Base-by-base conservation (phyloP, 345 rosid genomes). In the Combretum micranthum region DNA sequence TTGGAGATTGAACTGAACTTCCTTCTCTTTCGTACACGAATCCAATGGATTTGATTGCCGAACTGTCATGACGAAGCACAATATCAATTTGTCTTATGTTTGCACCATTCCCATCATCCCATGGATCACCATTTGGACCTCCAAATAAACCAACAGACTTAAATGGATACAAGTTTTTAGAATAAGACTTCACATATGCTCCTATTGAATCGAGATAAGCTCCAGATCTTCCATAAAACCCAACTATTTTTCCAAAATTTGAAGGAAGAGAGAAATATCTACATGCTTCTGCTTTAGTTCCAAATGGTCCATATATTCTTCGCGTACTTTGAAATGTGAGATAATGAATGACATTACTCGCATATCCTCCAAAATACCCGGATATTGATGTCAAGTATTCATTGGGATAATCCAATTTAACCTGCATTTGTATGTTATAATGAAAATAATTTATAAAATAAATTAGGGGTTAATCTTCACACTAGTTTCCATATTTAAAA, bases 321-420 rank as follows among this genome's bases (percentile, higher is more conserved):
- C 4, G 12, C 12, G 50, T 60, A 13, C 21, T 59, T 3, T 12
- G 12, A 15, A 59, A 10, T 3, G 53, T 11, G 43, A 58, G 12
- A 20, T 42, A 46, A 51, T 47, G 62, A 44, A 58, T 23, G 13
- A 58, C 37, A 0, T 3, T 25, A 25, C 4, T 19, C 20, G 15
- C 11, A 47, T 15, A 11, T 11, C 13, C 32, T 22, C 43, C 21
- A 12, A 37, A 39, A 43, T 14, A 43, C 26, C 59, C 59, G 16
- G 59, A 56, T 20, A 56, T 42, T 18, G 59, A 56, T 42, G 59
- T 56, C 48, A 56, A 12, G 16, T 15, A 56, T 56, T 56, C 59
- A 12, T 39, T 17, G 1, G 59, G 59, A 13, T 42, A 42, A 43
- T 56, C 47, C 4, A 56, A 18, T 25, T 20, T 47, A 16, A 59